Evolutionary conservation across 164 flowering plant genomes (phyloP), one percentile per base, ranked within the genome.

Genomic region (Houttuynia cordata): DNA sequence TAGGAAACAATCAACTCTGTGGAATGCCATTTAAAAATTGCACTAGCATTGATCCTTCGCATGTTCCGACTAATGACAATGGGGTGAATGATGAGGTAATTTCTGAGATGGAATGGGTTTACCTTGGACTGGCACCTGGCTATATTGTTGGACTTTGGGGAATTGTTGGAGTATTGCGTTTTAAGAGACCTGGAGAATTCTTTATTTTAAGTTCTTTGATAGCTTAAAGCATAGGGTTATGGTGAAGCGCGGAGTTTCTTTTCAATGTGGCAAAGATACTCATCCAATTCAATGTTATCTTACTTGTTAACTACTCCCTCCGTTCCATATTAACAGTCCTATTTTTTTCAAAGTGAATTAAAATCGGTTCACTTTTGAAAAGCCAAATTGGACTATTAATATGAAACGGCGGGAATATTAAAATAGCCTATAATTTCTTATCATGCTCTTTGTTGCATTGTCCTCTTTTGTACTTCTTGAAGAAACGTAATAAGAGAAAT

Each of bases 131-230:
- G 24, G 61, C 25, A 5, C 53, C 37, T 25, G 72, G 64, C 40
- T 64, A 64, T 51, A 51, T 69, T 0, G 49, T 69, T 7, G 72
- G 64, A 1, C 60, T 69, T 60, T 59, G 61, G 60, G 56, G 52
- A 0, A 24, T 60, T 7, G 60, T 24, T 8, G 64, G 61, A 0
- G 18, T 58, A 18, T 51, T 69, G 12, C 13, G 56, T 8, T 60
- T 60, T 25, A 64, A 64, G 30, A 64, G 15, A 15, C 59, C n/a
- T 59, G 67, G 67, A 55, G 68, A 59, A 25, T 47, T 24, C 59
- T 59, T 10, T 60, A 52, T 53, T 66, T 39, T 25, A 23, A 12
- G 24, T 45, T 66, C 18, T 24, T 24, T 25, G 58, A 51, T 37
- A 17, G 41, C 21, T 49, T 65, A 22, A 18, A 14, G 10, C 62